Percentiles rank a stretch among this genome's conserved stretches.
phyloP scores from a whole-genome alignment of 805 yeast genomes.

The Metschnikowia dekortorum region DNA sequence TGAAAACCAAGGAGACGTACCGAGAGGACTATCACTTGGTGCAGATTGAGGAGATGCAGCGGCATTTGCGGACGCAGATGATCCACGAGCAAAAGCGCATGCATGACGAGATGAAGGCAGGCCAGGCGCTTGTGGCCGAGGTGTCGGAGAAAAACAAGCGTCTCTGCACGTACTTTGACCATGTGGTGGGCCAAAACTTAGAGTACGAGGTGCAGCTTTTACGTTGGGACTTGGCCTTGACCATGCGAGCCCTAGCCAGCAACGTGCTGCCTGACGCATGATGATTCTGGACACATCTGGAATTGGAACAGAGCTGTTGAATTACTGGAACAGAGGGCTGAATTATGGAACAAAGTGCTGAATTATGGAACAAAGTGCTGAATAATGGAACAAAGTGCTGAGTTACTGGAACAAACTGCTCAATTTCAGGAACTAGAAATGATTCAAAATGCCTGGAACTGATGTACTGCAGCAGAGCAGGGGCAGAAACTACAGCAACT shows the following conservation, averaged over 20 bases:
- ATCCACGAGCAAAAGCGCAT: slow-evolving; percentile 10
- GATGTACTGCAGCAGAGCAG: too few relatives aligned
- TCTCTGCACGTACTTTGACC: slow-evolving; percentile 8
- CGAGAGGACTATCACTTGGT: slow-evolving; percentile 10
- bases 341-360: too few relatives aligned
- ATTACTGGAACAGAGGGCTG: too few relatives aligned
- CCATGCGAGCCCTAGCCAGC: not conserved
- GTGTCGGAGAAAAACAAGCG: slow-evolving; percentile 6
- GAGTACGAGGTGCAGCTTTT: slow-evolving; percentile 5
- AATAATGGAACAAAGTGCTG: too few relatives aligned
- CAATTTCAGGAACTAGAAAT: too few relatives aligned
- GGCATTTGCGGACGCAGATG: slow-evolving; percentile 11
- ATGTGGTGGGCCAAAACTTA: slow-evolving; percentile 4
- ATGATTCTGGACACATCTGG: too few relatives aligned
- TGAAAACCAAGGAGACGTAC: slow-evolving; percentile 6
- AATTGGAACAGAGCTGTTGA: too few relatives aligned
- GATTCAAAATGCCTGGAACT: too few relatives aligned
- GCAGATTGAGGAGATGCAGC: slow-evolving; percentile 11
- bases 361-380: too few relatives aligned
- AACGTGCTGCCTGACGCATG: not conserved
- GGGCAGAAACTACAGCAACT: too few relatives aligned
- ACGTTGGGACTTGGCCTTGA: slow-evolving; percentile 9
- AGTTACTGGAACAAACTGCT: too few relatives aligned
- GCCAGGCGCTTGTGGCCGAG: slow-evolving; percentile 7
- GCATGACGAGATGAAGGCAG: slow-evolving; percentile 10